Base-by-base conservation (phyloP, 257 asterid genomes). In the Lantana camara region DNA sequence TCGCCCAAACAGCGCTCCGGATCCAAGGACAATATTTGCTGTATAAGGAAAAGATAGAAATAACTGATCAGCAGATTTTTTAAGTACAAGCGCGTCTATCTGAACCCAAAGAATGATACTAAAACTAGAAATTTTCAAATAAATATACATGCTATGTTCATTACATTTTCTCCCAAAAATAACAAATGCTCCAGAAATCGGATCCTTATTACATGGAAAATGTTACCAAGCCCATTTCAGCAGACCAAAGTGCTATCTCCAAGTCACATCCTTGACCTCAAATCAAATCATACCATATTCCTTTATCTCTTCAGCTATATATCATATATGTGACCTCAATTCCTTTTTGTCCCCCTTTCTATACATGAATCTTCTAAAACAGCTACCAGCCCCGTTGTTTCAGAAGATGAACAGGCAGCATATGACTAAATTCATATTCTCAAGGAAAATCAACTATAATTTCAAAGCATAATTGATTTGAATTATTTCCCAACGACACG, bases 1-100 rank as follows among this genome's bases (percentile, higher is more conserved):
- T 68, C 97, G 78, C 60, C 95, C 96, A 69, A 92, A 70, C 63
- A 92, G 75, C 38, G 96, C 82, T 13, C 98, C 96, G 54, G 97
- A 81, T 54, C 91, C 90, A 20, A 83, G 23, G 60, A 93, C 87
- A 72, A 93, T 57, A 82, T 90, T 88, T 58, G 95, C 99, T 93
- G 79, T 47, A 63, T 60, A 24, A 50, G 47, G 17, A 38, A 46
- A 37, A 50, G 63, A 24, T 17, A 19, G n/a, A 64, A 66, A 52
- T 30, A 27, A 71, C 40, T 14, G 35, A 65, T 64, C 23, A 57
- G 42, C n/a, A 44, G 32, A 59, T 51, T 5, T n/a, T 32, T 34
- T 24, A 62, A 50, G 52, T 51, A 29, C 14, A 40, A 68, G 30
- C n/a, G 38, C 46, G 60, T 53, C 63, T 29, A 53, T 40, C 57